Evolutionary conservation across 495 filamentous ascomycete species (phyloP), one percentile per base, ranked within the genome.

Genomic region (Penicillium riverlandense): DNA sequence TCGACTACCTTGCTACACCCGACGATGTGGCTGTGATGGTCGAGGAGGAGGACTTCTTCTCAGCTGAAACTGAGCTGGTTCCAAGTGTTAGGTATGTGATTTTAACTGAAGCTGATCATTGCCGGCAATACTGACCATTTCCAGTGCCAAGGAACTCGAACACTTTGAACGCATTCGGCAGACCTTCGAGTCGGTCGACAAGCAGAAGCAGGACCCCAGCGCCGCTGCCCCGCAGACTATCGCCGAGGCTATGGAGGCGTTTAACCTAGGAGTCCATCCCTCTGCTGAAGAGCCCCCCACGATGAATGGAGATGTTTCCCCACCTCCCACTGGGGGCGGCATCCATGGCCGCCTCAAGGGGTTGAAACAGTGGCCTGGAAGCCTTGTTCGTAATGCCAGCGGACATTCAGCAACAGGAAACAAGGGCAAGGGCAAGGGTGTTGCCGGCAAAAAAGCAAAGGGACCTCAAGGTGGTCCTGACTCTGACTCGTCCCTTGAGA

Each of bases 21-120:
- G 87, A 86, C 9, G 92, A 98, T 65, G 79, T 88, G 1, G 75
- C 78, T 11, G 90, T 97, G 52, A 80, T 83, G 68, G 92, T 98
- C 12, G 84, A 78, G 3, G 90, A 95, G 56, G 75, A 84, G 29
- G 92, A 98, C 62, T 98, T 98, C 61, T 50, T 80, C 7, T 74
- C 77, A 34, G 92, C 92, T 0, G 80, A 88, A 44, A 65, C 66
- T 30, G 94, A 98, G 61, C 75, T 98, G 35, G 81, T 96, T n/a
- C 88, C 88, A 11, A 87, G 82, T 65, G 94, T 98, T 36, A 83
- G 78, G 78, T 82, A 70, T 47, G 70, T 22, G 4, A 22, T 22
- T 58, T 29, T 12, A 14, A 13, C 11, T 6, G n/a, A n/a, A 29
- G 7, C 22, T 9, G 22, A 38, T 28, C 0, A 36, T 30, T 28